These are phyloP conservation scores for Hebeloma cylindrosporum DNA, from an alignment of 768 basidiomycete species.

Conservation along the genomic window DNA sequence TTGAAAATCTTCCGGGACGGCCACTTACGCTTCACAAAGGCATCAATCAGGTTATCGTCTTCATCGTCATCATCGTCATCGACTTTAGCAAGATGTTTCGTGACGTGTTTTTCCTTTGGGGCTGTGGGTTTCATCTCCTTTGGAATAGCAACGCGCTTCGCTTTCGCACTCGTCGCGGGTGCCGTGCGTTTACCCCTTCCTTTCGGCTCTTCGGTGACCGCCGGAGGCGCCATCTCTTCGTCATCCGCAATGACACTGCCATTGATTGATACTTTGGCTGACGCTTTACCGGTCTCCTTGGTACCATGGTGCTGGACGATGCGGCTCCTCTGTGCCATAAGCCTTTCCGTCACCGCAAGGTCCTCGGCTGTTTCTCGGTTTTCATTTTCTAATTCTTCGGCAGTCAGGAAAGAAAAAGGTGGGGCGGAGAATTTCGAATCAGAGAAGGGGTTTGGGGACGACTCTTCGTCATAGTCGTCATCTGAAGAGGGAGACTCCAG, in stretches of 20 bases:
- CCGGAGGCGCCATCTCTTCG: slow-evolving; percentile 13
- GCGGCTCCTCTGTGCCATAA: slow-evolving; percentile 39
- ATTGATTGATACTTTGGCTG: slow-evolving; percentile 18
- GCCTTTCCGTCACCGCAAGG: slow-evolving; percentile 35
- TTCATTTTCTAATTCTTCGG: slow-evolving; percentile 40
- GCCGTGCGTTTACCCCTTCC: slow-evolving; percentile 21
- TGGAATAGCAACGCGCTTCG: slow-evolving; percentile 19
- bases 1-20: no score
- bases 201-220: slow-evolving; percentile 19
- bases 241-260: slow-evolving; percentile 25
- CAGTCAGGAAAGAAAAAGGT: slow-evolving; percentile 37
- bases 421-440: slow-evolving; percentile 42
- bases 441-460: slow-evolving; percentile 57
- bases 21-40: slow-evolving; percentile 23
- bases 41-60: slow-evolving; percentile 23
- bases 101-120: no score
- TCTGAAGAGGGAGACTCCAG: slow-evolving; percentile 49
- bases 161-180: slow-evolving; percentile 13
- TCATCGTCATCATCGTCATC: slow-evolving; percentile 24
- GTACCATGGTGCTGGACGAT: slow-evolving; percentile 30
- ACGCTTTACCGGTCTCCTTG: slow-evolving; percentile 22
- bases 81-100: slow-evolving; percentile 7
- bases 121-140: slow-evolving; percentile 22
- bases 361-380: slow-evolving; percentile 50
- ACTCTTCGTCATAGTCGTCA: slow-evolving; percentile 41